Evolutionary conservation across 805 yeast species (phyloP).

Genomic region (Barnettozyma botsteinii): DNA sequence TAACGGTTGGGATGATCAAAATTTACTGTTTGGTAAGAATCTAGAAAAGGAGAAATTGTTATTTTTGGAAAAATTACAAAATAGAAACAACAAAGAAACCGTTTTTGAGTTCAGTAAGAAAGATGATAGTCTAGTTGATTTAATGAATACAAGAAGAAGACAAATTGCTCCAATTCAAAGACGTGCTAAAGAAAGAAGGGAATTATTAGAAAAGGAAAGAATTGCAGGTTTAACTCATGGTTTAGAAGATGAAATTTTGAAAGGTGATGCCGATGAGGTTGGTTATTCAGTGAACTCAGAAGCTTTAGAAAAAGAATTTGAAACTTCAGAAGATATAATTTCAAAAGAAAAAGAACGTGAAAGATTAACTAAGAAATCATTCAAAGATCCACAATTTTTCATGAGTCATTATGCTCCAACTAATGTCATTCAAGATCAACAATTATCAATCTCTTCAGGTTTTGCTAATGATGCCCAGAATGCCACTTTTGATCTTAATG

Average conservation of each 20-base stretch:
- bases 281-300: conserved; percentile 43
- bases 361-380: conserved; percentile 38
- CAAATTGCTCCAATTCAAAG: conserved; percentile 87
- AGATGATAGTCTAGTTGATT: conserved; percentile 62
- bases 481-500: conserved; percentile 82
- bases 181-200: conserved; percentile 65
- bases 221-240: conserved; percentile 67
- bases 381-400: conserved; percentile 72
- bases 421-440: conserved; percentile 78
- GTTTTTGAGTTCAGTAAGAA: conserved; percentile 83
- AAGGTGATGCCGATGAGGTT: conserved; percentile 42
- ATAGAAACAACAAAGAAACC: conserved; percentile 75
- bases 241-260: conserved; percentile 67
- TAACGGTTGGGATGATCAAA: conserved; percentile 87
- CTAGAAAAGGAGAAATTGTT: conserved; percentile 65
- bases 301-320: conserved; percentile 33
- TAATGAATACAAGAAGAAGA: conserved; percentile 81
- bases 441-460: conserved; percentile 45
- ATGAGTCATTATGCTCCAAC: conserved; percentile 88
- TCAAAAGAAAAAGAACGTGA: conserved; percentile 22
- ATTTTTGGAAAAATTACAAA: conserved; percentile 64
- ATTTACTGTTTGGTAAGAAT: conserved; percentile 72
- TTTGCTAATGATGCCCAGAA: conserved; percentile 80
- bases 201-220: conserved; percentile 65
- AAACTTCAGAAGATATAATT: conserved; percentile 33